Evolutionary conservation across 2,329 filamentous ascomycete species (phyloP).

Genomic region (Metarhizium humberi): DNA sequence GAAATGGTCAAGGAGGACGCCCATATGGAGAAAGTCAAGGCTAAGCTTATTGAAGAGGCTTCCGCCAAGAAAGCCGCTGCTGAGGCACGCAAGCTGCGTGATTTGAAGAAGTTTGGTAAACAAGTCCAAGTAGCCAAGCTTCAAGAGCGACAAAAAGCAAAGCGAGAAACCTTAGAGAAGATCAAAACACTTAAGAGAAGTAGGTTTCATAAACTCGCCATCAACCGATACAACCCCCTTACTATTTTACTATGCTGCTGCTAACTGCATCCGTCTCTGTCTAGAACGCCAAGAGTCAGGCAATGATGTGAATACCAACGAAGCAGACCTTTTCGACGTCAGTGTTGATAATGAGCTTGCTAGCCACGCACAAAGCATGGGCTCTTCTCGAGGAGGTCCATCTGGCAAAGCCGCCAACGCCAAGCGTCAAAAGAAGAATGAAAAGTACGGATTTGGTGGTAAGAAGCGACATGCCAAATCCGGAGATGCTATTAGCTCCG

Average conservation of each 20-base stretch:
- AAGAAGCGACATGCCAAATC: constrained; percentile 92
- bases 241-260: background rate
- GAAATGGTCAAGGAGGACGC: constrained; percentile 99
- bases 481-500: constrained; percentile 74
- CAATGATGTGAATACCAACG: constrained; percentile 55
- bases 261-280: background rate
- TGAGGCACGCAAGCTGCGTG: constrained; percentile 83
- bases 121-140: constrained; percentile 93
- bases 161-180: constrained; percentile 89
- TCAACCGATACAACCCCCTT: constrained; percentile 5
- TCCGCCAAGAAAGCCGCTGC: constrained; percentile 84
- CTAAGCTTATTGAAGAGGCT: constrained; percentile 85
- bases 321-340: constrained; percentile 86
- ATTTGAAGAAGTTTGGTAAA: constrained; percentile 99
- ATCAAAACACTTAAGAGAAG: constrained; percentile 93
- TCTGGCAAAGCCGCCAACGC: constrained; percentile 31
- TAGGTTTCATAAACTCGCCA: constrained; percentile 37
- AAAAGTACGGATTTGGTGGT: constrained; percentile 90
- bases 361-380: constrained; percentile 26
- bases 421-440: constrained; percentile 89
- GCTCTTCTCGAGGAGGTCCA: constrained; percentile 23
- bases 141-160: constrained; percentile 87
- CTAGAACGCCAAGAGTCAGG: constrained; percentile 73
- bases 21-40: constrained; percentile 95
- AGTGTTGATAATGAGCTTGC: constrained; percentile 62